Base-by-base conservation (phyloP, 2,329 filamentous ascomycete genomes). In the Aspergillus sergii region DNA sequence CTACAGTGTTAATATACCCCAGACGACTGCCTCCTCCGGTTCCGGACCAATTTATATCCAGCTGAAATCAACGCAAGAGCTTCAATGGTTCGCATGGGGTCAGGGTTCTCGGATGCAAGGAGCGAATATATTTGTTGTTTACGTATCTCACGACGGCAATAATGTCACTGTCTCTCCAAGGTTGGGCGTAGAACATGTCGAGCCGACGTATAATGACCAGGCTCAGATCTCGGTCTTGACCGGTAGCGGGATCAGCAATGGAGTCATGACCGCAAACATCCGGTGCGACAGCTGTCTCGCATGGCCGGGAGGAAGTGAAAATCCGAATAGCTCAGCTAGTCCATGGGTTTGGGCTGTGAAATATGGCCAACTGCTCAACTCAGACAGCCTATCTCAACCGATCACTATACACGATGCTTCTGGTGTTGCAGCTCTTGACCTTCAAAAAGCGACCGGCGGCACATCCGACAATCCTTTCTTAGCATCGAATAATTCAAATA, bases 161-260 rank as follows among this genome's bases (percentile, higher is more conserved):
- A 89, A 89, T 70, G 81, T 90, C 28, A 90, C 88, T 1, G 72
- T 90, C 59, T 89, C 87, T 65, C 82, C 87, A 1, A 84, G 88
- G 26, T 69, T 73, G 3, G 85, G 83, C 34, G 76, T 69, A 0
- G 80, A 81, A 9, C 79, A 89, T 66, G 66, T 73, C 41, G 75
- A 79, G 77, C 88, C 88, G 0, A 54, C 75, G 30, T 83, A 85
- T 73, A 77, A 75, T 57, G 69, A 73, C 1, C 75, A 79, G 7
- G 77, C 79, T 28, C 75, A 81, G 36, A 73, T 89, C 26, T 79
- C 83, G 41, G 79, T 90, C 4, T 81, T 90, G 2, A 81, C 77
- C 0, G 88, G 88, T 56, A 89, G 86, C 53, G 88, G 88, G 43
- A 78, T 90, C 48, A 69, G 73, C 28, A 68, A 78, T 55, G 81